Percentiles rank a stretch among this genome's conserved stretches.
Conservation (phyloP, 2,329 filamentous ascomycete genomes). For the Claviceps digitariae region DNA sequence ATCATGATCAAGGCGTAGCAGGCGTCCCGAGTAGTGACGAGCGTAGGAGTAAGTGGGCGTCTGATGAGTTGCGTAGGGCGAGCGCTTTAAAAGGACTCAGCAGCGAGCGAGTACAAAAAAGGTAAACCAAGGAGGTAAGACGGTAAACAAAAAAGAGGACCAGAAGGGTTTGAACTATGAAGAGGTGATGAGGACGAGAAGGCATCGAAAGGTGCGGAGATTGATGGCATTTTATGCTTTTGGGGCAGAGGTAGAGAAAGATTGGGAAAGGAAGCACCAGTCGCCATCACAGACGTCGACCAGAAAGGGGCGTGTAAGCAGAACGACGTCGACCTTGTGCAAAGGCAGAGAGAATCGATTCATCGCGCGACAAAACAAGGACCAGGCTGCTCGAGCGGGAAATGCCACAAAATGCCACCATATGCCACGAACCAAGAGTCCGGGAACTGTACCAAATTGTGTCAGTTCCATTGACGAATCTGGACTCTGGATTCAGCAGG, state of each 20-base stretch:
- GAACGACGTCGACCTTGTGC: not conserved
- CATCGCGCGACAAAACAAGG: constrained; percentile 1
- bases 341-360: not conserved
- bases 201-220: constrained; percentile 11
- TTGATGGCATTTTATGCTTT: constrained; percentile 22
- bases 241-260: constrained; percentile 5
- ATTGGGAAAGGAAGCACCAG: not conserved
- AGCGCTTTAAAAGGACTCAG: not conserved
- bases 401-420: not conserved
- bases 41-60: not conserved
- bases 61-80: not conserved
- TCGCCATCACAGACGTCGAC: not conserved
- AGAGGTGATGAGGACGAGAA: not conserved
- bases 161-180: not conserved
- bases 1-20: not conserved
- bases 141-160: not conserved
- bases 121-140: not conserved
- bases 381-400: constrained; percentile 7
- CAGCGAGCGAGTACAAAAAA: not conserved
- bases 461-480: constrained; percentile 8
- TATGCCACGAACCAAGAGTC: constrained; percentile 8
- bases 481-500: constrained; percentile 6
- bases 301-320: constrained; percentile 1
- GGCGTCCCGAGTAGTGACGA: not conserved
- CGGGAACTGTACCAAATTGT: constrained; percentile 8